Evolutionary conservation across 768 basidiomycete species (phyloP).

Genomic region (Mycena vulgaris): DNA sequence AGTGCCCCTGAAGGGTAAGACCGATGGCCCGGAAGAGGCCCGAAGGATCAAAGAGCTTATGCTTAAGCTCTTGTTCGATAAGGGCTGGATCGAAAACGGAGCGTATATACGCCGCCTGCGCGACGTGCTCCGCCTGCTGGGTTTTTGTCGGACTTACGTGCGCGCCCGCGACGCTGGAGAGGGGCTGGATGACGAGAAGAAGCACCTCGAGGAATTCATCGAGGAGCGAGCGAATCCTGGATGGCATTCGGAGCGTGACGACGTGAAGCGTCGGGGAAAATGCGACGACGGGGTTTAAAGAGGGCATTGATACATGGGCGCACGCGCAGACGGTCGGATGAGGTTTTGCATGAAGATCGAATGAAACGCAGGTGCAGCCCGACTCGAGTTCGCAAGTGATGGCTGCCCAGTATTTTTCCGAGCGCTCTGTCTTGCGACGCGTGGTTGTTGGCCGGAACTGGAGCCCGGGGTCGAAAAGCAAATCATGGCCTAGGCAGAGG

Average conservation of each 20-base stretch:
- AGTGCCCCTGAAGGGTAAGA: constrained; percentile 88
- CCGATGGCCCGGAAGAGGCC: constrained; percentile 87
- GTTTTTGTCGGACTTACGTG: constrained; percentile 72
- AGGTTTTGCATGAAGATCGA: constrained; percentile 73
- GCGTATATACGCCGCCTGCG: constrained; percentile 77
- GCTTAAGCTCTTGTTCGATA: constrained; percentile 86
- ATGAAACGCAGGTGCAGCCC: constrained; percentile 89
- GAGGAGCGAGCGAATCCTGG: constrained; percentile 79
- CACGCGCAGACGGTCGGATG: constrained; percentile 71
- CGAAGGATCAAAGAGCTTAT: constrained; percentile 83
- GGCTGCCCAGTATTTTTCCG: constrained; percentile 90
- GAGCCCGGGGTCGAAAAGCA: constrained; percentile 88
- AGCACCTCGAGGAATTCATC: constrained; percentile 86
- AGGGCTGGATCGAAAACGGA: constrained; percentile 86
- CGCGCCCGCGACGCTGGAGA: constrained; percentile 73
- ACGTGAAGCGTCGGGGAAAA: constrained; percentile 60
- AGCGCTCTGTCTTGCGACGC: constrained; percentile 77
- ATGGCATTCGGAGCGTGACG: constrained; percentile 78
- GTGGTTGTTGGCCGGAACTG: constrained; percentile 87
- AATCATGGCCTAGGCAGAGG: constrained; percentile 78
- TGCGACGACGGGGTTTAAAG: constrained; percentile 58
- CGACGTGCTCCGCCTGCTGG: constrained; percentile 74
- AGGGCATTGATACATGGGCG: constrained; percentile 58
- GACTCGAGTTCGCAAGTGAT: constrained; percentile 82
- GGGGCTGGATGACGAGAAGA: constrained; percentile 87